Evolutionary conservation across 192 early-diverging fungal species (phyloP).

Genomic region (Cetraspora pellucida): DNA sequence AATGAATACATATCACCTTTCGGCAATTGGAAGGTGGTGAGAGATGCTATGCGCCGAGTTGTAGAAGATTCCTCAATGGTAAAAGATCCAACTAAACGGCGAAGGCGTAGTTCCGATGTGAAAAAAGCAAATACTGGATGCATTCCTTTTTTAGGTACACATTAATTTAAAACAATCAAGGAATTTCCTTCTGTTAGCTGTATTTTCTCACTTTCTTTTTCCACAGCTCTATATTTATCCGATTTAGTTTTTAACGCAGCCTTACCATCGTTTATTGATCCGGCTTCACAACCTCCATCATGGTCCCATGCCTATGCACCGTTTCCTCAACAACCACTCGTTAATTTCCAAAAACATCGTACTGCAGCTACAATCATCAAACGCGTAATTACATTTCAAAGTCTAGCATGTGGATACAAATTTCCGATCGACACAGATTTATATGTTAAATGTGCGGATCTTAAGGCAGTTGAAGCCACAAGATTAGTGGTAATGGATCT

Average conservation of each 20-base stretch:
- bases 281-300: constrained; percentile 12
- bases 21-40: constrained; percentile 59
- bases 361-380: constrained; percentile 61
- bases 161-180: no score
- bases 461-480: constrained; percentile 34
- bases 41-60: constrained; percentile 56
- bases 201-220: not conserved
- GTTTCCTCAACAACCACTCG: constrained; percentile 38
- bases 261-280: constrained; percentile 52
- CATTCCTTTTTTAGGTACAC: constrained; percentile 61
- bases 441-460: constrained; percentile 37
- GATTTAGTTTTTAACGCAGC: constrained; percentile 62
- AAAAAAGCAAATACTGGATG: constrained; percentile 53
- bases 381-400: constrained; percentile 57
- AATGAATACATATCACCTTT: constrained; percentile 55
- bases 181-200: no score
- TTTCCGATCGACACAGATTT: constrained; percentile 48
- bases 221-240: constrained; percentile 54
- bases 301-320: not conserved
- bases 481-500: constrained; percentile 36
- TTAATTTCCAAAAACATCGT: constrained; percentile 62
- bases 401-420: constrained; percentile 52
- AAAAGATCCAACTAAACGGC: constrained; percentile 32
- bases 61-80: constrained; percentile 46
- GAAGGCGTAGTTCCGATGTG: constrained; percentile 19